A percentile compares a stretch with the other conserved stretches of the same genome.
Evolutionary conservation across 129 eudicot species (phyloP).

Genomic region (Flaveria linearis): DNA sequence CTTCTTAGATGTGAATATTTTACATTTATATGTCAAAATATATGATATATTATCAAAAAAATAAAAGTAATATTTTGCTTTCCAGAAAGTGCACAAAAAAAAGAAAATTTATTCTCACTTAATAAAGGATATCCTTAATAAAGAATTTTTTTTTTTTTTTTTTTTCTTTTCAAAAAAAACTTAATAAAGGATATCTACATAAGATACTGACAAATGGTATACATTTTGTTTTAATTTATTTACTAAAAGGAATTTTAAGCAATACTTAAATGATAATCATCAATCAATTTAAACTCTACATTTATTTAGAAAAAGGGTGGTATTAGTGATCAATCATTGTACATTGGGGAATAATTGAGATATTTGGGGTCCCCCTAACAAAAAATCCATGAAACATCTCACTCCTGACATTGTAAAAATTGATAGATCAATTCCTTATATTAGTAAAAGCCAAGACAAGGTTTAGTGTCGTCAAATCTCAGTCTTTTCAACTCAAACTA

Average conservation of each 20-base stretch:
- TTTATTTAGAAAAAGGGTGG: background rate
- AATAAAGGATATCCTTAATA: too few relatives aligned
- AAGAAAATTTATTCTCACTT: too few relatives aligned
- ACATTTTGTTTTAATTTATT: too few relatives aligned
- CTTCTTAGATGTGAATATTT: background rate
- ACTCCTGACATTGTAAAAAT: conserved; percentile 15
- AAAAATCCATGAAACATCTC: conserved; percentile 22
- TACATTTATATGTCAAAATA: background rate
- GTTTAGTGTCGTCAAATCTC: conserved; percentile 17
- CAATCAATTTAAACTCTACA: background rate
- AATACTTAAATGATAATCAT: background rate
- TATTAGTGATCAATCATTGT: conserved; percentile 32
- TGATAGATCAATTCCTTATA: conserved; percentile 10
- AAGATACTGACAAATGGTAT: too few relatives aligned
- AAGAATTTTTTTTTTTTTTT: too few relatives aligned
- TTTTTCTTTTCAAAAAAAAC: too few relatives aligned
- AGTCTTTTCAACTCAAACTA: conserved; percentile 2
- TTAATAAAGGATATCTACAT: too few relatives aligned
- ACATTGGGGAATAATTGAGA: conserved; percentile 17
- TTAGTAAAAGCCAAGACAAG: conserved; percentile 6
- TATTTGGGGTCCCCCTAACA: conserved; percentile 8
- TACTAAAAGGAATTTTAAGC: background rate
- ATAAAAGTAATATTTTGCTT: background rate
- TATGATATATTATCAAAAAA: background rate
- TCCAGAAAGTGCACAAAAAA: background rate